Percentiles rank a stretch among this genome's conserved stretches.
Conservation (phyloP, 2,329 filamentous ascomycete species). For the Alternaria hordeiaustralica region DNA sequence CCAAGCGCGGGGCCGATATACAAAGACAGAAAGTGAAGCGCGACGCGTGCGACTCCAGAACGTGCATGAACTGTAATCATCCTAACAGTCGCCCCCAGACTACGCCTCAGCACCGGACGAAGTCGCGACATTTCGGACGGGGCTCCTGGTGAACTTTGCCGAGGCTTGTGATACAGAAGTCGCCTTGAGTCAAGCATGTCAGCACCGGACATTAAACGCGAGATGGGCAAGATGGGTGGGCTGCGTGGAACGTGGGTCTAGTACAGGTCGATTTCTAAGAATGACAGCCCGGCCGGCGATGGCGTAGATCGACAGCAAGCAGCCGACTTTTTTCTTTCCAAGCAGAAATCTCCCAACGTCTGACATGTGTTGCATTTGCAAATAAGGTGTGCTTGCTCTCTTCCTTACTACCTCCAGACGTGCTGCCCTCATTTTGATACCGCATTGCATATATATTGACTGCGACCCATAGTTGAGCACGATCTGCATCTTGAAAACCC, state of each 20-base stretch:
- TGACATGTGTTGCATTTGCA: slow-evolving; percentile 10
- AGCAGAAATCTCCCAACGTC: slow-evolving; percentile 15
- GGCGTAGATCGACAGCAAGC: slow-evolving; percentile 22
- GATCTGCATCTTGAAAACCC: slow-evolving; percentile 12
- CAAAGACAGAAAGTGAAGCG: slow-evolving; percentile 16
- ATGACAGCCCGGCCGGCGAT: slow-evolving; percentile 23
- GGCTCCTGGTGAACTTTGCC: neutral
- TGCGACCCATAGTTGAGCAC: slow-evolving; percentile 13
- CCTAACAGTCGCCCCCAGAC: slow-evolving; percentile 9
- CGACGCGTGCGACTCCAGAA: slow-evolving; percentile 28
- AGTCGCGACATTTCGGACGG: neutral
- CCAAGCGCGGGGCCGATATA: slow-evolving; percentile 2
- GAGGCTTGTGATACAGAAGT: slow-evolving; percentile 19
- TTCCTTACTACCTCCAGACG: neutral
- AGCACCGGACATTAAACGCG: slow-evolving; percentile 6
- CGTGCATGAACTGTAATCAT: slow-evolving; percentile 21
- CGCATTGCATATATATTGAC: neutral
- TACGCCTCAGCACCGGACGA: neutral
- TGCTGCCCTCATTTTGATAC: slow-evolving; percentile 13
- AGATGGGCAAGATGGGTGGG: slow-evolving; percentile 1
- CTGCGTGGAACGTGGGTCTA: slow-evolving; percentile 21
- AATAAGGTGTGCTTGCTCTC: slow-evolving; percentile 7
- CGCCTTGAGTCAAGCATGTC: slow-evolving; percentile 15
- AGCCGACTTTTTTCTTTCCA: slow-evolving; percentile 16
- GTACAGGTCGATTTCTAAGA: slow-evolving; percentile 33